phyloP scores from a whole-genome alignment of 202 grass and related monocot species.

The Zoysia matrella region DNA sequence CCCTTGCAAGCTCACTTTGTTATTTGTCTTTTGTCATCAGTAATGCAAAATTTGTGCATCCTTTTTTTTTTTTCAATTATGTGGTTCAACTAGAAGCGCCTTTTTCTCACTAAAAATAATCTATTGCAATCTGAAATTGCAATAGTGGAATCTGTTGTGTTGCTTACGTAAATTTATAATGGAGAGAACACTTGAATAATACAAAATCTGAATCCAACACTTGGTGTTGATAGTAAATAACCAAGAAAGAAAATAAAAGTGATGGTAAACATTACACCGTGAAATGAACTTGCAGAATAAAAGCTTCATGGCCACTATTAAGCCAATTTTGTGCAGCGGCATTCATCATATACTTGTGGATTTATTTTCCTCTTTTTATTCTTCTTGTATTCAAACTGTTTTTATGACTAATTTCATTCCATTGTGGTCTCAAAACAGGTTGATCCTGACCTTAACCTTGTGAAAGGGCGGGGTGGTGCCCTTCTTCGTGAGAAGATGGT shows the following conservation, averaged over 20 bases:
- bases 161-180: not conserved
- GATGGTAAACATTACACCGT: not conserved
- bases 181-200: not conserved
- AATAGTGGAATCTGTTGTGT: not conserved
- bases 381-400: constrained; percentile 1
- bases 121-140: not conserved
- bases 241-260: not conserved
- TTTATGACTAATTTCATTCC: constrained; percentile 13
- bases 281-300: not conserved
- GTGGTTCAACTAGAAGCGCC: no score
- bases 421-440: constrained; percentile 45
- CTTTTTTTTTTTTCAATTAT: not conserved
- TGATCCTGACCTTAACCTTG: constrained; percentile 91
- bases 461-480: constrained; percentile 95
- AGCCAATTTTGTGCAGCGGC: not conserved
- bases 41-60: not conserved
- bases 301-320: not conserved
- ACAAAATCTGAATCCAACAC: not conserved
- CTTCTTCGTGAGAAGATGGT: constrained; percentile 99
- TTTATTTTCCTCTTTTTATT: not conserved
- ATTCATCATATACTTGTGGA: not conserved
- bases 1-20: not conserved
- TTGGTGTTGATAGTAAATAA: not conserved
- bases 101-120: not conserved
- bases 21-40: not conserved